Percentiles rank a stretch among this genome's conserved stretches.
Evolutionary conservation across 2,329 filamentous ascomycete species (phyloP).

Genomic region (Emmonsiellopsis sp.): DNA sequence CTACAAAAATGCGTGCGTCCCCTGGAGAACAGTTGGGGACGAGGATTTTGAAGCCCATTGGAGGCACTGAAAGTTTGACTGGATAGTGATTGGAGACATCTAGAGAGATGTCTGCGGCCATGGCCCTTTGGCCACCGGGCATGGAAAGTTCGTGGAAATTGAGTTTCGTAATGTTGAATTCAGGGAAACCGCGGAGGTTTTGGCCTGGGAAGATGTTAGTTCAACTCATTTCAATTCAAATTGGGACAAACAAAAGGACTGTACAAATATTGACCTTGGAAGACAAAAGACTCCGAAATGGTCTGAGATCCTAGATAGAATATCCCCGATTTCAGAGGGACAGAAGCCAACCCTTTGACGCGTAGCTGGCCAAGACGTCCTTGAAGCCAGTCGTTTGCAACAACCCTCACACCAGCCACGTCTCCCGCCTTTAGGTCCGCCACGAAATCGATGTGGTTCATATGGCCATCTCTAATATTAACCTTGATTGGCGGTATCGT

Average conservation of each 20-base stretch:
- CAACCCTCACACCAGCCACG: constrained; percentile 62
- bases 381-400: constrained; percentile 83
- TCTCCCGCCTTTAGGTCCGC: constrained; percentile 68
- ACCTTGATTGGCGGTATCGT: constrained; percentile 65
- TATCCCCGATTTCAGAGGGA: constrained; percentile 69
- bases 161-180: constrained; percentile 72
- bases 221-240: constrained; percentile 9
- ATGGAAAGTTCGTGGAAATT: constrained; percentile 63
- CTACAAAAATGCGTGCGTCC: constrained; percentile 68
- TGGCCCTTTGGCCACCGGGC: constrained; percentile 49
- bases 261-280: constrained; percentile 68
- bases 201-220: constrained; percentile 26
- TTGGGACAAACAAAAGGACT: constrained; percentile 33
- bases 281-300: constrained; percentile 63
- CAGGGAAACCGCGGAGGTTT: constrained; percentile 66
- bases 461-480: constrained; percentile 66
- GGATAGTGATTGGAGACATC: constrained; percentile 68
- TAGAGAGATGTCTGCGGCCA: constrained; percentile 72
- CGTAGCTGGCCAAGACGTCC: constrained; percentile 63
- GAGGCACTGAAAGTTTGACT: constrained; percentile 64
- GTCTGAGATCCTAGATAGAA: constrained; percentile 68
- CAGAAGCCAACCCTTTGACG: constrained; percentile 61
- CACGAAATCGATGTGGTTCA: constrained; percentile 69
- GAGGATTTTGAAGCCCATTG: constrained; percentile 74
- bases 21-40: constrained; percentile 68